phyloP scores from a whole-genome alignment of 176 grass and related monocot species.

The Tillandsia fasciculata region DNA sequence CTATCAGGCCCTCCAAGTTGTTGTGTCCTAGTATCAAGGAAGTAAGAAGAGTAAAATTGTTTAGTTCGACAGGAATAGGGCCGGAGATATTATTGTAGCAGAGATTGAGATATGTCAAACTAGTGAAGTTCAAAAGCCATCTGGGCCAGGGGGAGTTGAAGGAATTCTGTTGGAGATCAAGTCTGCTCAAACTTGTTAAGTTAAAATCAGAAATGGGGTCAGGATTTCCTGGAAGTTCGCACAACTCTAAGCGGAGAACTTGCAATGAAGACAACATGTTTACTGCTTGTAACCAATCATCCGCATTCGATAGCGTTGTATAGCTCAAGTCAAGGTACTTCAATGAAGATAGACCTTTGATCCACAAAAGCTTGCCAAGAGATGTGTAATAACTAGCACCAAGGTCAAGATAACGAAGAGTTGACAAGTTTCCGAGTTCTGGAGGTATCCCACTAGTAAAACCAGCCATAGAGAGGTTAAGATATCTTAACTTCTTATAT shows the following conservation, averaged over 20 bases:
- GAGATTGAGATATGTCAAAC: no score
- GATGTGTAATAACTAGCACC: no score
- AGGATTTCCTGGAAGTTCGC: neutral
- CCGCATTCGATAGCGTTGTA: neutral
- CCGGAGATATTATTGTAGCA: no score
- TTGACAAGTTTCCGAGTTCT: slow-evolving; percentile 37
- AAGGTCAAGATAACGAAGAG: neutral
- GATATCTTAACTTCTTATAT: slow-evolving; percentile 15
- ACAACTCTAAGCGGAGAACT: accelerated
- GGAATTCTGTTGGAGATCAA: no score
- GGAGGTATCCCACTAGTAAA: slow-evolving; percentile 28
- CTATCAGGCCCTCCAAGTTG: no score
- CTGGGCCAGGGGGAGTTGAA: no score
- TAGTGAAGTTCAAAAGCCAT: no score
- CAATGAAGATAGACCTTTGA: slow-evolving; percentile 7
- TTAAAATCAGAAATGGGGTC: neutral
- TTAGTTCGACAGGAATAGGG: no score
- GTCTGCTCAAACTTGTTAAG: neutral
- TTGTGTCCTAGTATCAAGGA: no score
- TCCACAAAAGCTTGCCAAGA: neutral
- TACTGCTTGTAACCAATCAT: neutral
- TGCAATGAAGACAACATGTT: slow-evolving; percentile 15
- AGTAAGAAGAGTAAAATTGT: no score
- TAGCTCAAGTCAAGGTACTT: neutral
- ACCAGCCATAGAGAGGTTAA: slow-evolving; percentile 7